Percentiles rank a stretch among this genome's conserved stretches.
phyloP scores from a whole-genome alignment of 768 basidiomycete genomes.

The Cyathus striatus region DNA sequence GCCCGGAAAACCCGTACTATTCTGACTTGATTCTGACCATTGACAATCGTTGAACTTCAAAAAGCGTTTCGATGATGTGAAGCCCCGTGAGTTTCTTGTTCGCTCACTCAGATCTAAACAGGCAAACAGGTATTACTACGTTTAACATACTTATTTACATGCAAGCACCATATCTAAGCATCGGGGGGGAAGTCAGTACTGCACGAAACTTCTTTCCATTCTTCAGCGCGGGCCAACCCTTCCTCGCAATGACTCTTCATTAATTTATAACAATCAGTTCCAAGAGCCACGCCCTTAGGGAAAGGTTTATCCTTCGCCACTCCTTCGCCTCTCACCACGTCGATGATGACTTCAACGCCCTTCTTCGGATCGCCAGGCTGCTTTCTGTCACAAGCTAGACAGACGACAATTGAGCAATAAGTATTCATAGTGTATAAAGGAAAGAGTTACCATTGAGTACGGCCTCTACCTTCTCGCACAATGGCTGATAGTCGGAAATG shows the following conservation, averaged over 20 bases:
- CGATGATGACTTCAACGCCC: constrained; percentile 26
- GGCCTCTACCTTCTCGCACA: constrained; percentile 16
- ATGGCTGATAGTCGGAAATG: constrained; percentile 25
- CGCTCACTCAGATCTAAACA: too few species aligned
- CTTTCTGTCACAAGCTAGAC: constrained; percentile 23
- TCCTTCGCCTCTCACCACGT: constrained; percentile 26
- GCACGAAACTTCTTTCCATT: constrained; percentile 24
- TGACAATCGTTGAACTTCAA: too few species aligned
- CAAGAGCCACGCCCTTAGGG: constrained; percentile 20
- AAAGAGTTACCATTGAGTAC: constrained; percentile 16
- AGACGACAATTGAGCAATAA: neutral
- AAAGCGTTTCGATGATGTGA: too few species aligned
- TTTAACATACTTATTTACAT: too few species aligned
- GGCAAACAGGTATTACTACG: too few species aligned
- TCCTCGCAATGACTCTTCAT: constrained; percentile 13
- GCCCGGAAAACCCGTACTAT: too few species aligned
- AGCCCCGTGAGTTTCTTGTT: too few species aligned
- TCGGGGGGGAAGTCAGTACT: constrained; percentile 21
- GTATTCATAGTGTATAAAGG: neutral
- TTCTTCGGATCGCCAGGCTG: constrained; percentile 32
- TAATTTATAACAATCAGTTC: constrained; percentile 21
- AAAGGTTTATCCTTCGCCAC: constrained; percentile 21
- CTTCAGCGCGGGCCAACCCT: constrained; percentile 14
- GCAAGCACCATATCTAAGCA: too few species aligned
- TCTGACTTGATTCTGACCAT: too few species aligned